Conservation (phyloP, 768 basidiomycete genomes). For the Mycena alexandri region DNA sequence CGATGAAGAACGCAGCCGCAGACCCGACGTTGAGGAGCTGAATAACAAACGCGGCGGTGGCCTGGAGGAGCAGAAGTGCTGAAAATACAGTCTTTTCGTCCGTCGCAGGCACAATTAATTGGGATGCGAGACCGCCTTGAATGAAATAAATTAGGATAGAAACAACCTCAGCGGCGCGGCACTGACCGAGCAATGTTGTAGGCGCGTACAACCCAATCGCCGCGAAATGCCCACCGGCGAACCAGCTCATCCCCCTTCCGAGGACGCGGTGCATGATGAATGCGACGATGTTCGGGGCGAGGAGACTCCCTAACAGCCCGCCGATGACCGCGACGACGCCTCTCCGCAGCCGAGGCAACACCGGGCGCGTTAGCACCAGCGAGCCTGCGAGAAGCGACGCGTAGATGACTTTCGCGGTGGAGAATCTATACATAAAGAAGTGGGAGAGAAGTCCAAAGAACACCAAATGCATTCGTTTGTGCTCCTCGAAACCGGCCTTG, state of each 20-base stretch:
- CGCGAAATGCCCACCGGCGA: constrained; percentile 73
- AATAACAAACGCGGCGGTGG: constrained; percentile 64
- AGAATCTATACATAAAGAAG: constrained; percentile 82
- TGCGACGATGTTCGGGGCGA: constrained; percentile 80
- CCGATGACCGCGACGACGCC: constrained; percentile 63
- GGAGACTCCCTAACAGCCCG: constrained; percentile 65
- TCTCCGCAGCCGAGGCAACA: constrained; percentile 55
- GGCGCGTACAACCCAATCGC: constrained; percentile 81
- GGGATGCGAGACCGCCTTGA: constrained; percentile 73
- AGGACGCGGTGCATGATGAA: constrained; percentile 72
- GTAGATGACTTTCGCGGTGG: constrained; percentile 77
- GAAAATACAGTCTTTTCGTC: constrained; percentile 73
- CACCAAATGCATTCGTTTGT: constrained; percentile 63
- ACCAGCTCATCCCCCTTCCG: constrained; percentile 88
- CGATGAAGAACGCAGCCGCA: constrained; percentile 79
- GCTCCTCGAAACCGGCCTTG: neutral
- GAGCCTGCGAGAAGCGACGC: constrained; percentile 61
- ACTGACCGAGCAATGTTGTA: constrained; percentile 76
- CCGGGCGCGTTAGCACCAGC: constrained; percentile 54
- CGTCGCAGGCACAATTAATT: constrained; percentile 66
- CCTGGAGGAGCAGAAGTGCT: constrained; percentile 71
- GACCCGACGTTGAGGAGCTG: constrained; percentile 83
- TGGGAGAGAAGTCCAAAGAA: constrained; percentile 81
- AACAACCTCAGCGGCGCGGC: neutral
- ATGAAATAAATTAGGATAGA: neutral